A percentile compares a stretch with the other conserved stretches of the same genome.
phyloP scores from a whole-genome alignment of 2,329 filamentous ascomycete genomes.

The Penicillium sp. region DNA sequence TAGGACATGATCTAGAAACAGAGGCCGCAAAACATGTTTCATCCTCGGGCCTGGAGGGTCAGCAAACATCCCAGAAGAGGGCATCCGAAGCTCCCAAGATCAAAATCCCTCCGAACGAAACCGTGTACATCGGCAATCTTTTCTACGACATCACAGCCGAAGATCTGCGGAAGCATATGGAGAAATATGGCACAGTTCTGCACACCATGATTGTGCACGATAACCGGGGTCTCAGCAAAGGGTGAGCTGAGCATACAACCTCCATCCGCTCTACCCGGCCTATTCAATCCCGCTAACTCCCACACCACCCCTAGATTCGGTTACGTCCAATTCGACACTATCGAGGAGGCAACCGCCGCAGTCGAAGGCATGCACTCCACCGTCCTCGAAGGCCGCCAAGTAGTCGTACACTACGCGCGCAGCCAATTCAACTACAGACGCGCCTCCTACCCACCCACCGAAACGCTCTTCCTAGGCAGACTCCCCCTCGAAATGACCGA shows the following conservation, averaged over 20 bases:
- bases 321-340: slow-evolving; percentile 62
- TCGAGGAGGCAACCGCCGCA: slow-evolving; percentile 58
- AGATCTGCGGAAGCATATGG: slow-evolving; percentile 62
- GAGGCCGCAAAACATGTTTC: background rate
- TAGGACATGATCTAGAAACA: background rate
- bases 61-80: background rate
- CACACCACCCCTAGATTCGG: slow-evolving; percentile 57
- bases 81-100: background rate
- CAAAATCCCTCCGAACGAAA: slow-evolving; percentile 41
- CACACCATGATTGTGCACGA: slow-evolving; percentile 62
- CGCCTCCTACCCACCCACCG: slow-evolving; percentile 53
- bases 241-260: slow-evolving; percentile 47
- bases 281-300: background rate
- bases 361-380: slow-evolving; percentile 61
- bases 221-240: slow-evolving; percentile 66
- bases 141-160: slow-evolving; percentile 67
- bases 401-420: slow-evolving; percentile 63
- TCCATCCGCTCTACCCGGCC: too few species aligned
- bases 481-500: slow-evolving; percentile 85
- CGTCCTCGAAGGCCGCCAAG: slow-evolving; percentile 64
- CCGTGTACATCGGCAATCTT: slow-evolving; percentile 69
- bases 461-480: slow-evolving; percentile 80
- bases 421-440: slow-evolving; percentile 24
- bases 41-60: slow-evolving; percentile 11
- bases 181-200: slow-evolving; percentile 59